phyloP scores from a whole-genome alignment of 352 stramenopile genomes.

The Pythium brachiatum region DNA sequence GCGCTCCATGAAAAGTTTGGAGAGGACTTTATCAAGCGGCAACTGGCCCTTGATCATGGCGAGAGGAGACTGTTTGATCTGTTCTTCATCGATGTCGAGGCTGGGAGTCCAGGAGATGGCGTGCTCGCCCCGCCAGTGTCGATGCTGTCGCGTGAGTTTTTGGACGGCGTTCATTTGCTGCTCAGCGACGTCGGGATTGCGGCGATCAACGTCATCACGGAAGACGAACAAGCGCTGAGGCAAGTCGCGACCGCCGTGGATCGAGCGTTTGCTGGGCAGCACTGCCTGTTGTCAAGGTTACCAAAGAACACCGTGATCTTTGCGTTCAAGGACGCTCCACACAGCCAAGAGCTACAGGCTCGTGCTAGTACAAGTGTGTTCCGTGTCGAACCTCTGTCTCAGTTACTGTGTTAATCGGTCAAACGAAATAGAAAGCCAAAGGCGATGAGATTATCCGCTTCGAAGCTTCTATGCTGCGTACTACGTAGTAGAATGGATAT shows the following conservation, averaged over 20 bases:
- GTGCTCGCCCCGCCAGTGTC: conserved; percentile 37
- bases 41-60: conserved; percentile 5
- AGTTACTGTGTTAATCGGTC: not conserved
- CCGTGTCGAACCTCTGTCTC: not conserved
- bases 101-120: conserved; percentile 25
- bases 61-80: conserved; percentile 31
- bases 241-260: conserved; percentile 17
- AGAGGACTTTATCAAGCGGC: conserved; percentile 28
- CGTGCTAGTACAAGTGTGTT: not conserved
- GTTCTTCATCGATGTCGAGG: conserved; percentile 67
- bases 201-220: conserved; percentile 61
- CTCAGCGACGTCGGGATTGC: conserved; percentile 37
- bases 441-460: too few species aligned
- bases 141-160: conserved; percentile 45
- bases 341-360: not conserved
- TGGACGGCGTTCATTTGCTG: conserved; percentile 26
- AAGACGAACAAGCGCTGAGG: conserved; percentile 30
- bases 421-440: too few species aligned
- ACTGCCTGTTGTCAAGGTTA: not conserved
- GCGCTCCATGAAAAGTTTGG: conserved; percentile 47
- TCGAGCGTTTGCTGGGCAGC: not conserved
- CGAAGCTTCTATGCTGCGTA: too few species aligned
- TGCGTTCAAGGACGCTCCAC: not conserved
- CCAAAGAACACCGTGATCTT: conserved; percentile 14
- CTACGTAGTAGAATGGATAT: too few species aligned